Percentiles rank a stretch among this genome's conserved stretches.
These are phyloP conservation scores for Volutella citrinella DNA, from an alignment of 2,329 filamentous ascomycete genomes.

Conservation along the genomic window DNA sequence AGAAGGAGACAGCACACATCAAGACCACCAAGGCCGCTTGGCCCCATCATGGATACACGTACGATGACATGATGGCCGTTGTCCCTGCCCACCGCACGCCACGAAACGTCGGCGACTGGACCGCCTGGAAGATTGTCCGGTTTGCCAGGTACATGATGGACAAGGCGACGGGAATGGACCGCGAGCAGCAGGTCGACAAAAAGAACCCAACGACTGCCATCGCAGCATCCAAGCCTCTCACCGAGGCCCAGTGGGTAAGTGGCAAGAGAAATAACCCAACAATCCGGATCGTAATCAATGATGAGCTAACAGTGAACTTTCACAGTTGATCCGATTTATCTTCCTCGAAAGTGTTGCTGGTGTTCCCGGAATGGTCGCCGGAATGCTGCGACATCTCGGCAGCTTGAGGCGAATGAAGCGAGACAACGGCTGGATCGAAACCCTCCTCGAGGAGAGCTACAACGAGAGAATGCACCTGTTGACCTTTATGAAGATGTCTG, in stretches of 20 bases:
- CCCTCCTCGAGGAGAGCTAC: constrained; percentile 82
- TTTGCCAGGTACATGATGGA: constrained; percentile 79
- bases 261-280: no score
- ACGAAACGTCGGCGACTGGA: constrained; percentile 69
- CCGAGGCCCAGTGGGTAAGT: constrained; percentile 76
- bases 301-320: constrained; percentile 16
- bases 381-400: constrained; percentile 86
- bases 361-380: constrained; percentile 94
- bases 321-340: constrained; percentile 72
- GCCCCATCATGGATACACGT: constrained; percentile 71
- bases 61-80: constrained; percentile 74
- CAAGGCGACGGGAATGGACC: constrained; percentile 68
- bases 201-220: constrained; percentile 54
- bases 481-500: constrained; percentile 87
- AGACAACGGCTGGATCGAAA: constrained; percentile 97
- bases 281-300: no score
- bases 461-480: constrained; percentile 93
- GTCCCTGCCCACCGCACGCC: constrained; percentile 74
- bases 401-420: constrained; percentile 82
- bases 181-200: constrained; percentile 67
- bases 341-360: constrained; percentile 95
- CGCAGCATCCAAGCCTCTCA: constrained; percentile 59
- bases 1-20: constrained; percentile 59
- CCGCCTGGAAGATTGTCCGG: constrained; percentile 75
- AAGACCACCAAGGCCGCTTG: constrained; percentile 63